A percentile compares a stretch with the other conserved stretches of the same genome.
Evolutionary conservation across 1,284 basidiomycete species (phyloP).

Genomic region (Cryptococcus sp.): DNA sequence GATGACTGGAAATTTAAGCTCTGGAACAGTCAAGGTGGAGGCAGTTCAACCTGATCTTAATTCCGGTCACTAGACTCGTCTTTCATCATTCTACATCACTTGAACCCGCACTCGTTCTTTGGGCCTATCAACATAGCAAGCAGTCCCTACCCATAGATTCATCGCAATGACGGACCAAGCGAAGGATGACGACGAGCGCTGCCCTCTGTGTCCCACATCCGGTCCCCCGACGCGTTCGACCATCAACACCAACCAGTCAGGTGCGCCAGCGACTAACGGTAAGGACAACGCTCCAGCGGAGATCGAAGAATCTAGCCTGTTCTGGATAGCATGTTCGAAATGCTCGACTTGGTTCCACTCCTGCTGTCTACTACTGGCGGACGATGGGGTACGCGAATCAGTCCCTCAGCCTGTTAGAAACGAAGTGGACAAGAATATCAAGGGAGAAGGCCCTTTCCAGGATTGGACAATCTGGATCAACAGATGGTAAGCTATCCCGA

Average conservation of each 20-base stretch:
- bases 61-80: too few species aligned
- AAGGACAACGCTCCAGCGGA: background rate
- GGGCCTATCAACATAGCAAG: too few species aligned
- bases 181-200: slow-evolving; percentile 11
- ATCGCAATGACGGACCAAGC: too few species aligned
- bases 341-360: slow-evolving; percentile 45
- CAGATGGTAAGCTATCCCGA: slow-evolving; percentile 31
- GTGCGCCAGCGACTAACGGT: background rate
- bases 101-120: too few species aligned
- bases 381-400: slow-evolving; percentile 10
- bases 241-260: background rate
- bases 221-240: slow-evolving; percentile 8
- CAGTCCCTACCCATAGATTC: too few species aligned
- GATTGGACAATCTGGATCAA: slow-evolving; percentile 40
- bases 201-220: slow-evolving; percentile 11
- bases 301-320: slow-evolving; percentile 17
- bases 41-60: too few species aligned
- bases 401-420: slow-evolving; percentile 25
- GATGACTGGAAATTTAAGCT: background rate
- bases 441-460: slow-evolving; percentile 24
- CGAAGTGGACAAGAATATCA: slow-evolving; percentile 14
- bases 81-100: too few species aligned
- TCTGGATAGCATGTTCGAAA: slow-evolving; percentile 44
- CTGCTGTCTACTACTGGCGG: slow-evolving; percentile 27
- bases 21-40: too few species aligned